These are phyloP conservation scores for Mimosa bimucronata DNA, from an alignment of 306 rosid species.

Conservation along the genomic window DNA sequence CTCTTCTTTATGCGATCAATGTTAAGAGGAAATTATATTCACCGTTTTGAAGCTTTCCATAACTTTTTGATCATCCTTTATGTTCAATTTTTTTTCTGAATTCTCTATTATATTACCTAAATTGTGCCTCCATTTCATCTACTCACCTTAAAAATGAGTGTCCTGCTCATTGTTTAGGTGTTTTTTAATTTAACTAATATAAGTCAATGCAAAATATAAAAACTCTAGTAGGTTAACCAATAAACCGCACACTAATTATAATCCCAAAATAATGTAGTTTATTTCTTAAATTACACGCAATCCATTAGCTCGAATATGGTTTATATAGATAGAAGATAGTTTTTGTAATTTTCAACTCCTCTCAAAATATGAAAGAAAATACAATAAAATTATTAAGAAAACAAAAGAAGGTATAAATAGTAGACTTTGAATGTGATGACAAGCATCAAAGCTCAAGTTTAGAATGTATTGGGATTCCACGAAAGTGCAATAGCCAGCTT, in stretches of 20 bases:
- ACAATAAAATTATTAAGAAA: no score
- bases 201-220: not conserved
- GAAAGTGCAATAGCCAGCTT: no score
- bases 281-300: not conserved
- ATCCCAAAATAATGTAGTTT: not conserved
- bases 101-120: not conserved
- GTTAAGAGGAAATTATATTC: not conserved
- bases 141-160: not conserved
- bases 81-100: not conserved
- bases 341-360: not conserved
- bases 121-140: not conserved
- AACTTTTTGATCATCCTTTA: not conserved
- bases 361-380: not conserved
- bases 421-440: not conserved
- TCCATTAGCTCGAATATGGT: not conserved
- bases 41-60: not conserved
- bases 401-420: no score
- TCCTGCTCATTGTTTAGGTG: not conserved
- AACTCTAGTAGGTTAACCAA: no score
- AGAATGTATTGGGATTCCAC: no score
- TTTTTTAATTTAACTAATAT: no score
- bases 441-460: no score
- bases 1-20: conserved; percentile 6
- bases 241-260: not conserved
- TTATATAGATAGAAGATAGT: no score